Base-by-base conservation (phyloP, 2,329 filamentous ascomycete species). In the Parastagonospora avenae region DNA sequence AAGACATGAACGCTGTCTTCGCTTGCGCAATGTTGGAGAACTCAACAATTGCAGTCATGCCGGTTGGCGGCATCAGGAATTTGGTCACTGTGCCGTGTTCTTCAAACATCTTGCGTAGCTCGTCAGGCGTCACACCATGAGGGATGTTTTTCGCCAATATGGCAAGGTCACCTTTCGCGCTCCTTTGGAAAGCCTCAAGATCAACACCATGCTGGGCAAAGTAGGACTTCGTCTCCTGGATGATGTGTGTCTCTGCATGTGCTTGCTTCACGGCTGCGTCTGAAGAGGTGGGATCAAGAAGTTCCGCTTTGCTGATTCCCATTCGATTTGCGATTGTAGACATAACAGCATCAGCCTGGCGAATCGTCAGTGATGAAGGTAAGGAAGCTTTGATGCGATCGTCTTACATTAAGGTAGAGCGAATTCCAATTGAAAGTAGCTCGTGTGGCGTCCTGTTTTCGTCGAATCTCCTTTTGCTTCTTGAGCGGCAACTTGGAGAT, bases 201-300 rank as follows among this genome's bases (percentile, higher is more conserved):
- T 97, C 91, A 16, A 97, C 90, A 31, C 93, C 93, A 59, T 97
- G 91, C 38, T 88, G 83, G 46, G 83, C 80, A 69, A 99, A 96
- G 76, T 95, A 99, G 8, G 88, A 81, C 75, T 97, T 97, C 2
- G 92, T 96, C 74, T 97, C 94, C 76, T 96, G 91, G 51, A 99
- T 97, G 62, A 96, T 85, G 57, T 94, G 89, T 16, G 93, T 97
- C 79, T 99, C 94, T 37, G 93, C 94, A 73, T 97, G 89, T 8
- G 94, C 94, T 79, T 97, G 94, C 79, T 95, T 97, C 50, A 99
- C 90, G 38, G 91, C 93, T 52, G 93, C 92, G 75, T 97, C 92
- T 48, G 93, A 87, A 52, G 91, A 96, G 4, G 93, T 96, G n/a
- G 93, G 94, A 75, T 99, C 93, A 39, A 99, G 81, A 50, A 99